Evolutionary conservation across 768 basidiomycete species (phyloP).

Genomic region (Lactarius psammicola): DNA sequence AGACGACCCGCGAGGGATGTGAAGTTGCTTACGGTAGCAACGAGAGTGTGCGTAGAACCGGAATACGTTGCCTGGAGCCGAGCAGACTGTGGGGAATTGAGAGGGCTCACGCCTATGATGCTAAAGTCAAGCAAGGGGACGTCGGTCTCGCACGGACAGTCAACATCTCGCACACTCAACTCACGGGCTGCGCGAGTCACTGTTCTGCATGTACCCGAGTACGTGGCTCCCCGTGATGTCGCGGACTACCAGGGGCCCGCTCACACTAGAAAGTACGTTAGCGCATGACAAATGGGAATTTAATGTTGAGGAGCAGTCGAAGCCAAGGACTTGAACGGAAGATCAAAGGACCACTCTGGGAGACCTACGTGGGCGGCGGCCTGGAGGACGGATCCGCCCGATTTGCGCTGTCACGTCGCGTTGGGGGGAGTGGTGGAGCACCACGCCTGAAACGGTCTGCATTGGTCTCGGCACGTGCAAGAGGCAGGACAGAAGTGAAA

Average conservation of each 20-base stretch:
- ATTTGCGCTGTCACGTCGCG: not conserved
- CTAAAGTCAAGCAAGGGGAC: not conserved
- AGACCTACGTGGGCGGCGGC: not conserved
- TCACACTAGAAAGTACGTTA: not conserved
- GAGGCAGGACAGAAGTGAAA: slow-evolving; percentile 9
- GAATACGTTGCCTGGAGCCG: slow-evolving; percentile 2
- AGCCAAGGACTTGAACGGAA: not conserved
- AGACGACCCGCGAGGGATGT: not conserved
- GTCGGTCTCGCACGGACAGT: not conserved
- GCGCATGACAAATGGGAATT: not conserved
- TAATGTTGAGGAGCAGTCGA: not conserved
- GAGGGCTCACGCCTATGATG: not conserved
- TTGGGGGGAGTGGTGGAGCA: slow-evolving; percentile 9
- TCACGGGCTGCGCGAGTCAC: not conserved
- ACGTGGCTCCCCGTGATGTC: not conserved
- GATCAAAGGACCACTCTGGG: not conserved
- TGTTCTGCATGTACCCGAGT: not conserved
- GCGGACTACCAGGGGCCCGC: slow-evolving; percentile 5
- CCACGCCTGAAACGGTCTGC: slow-evolving; percentile 17
- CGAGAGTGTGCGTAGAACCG: not conserved
- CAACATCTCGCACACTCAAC: not conserved
- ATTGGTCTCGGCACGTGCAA: slow-evolving; percentile 10
- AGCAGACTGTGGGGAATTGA: not conserved
- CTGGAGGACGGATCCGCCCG: not conserved
- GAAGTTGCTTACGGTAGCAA: not conserved